Base-by-base conservation (phyloP, 768 basidiomycete species). In the Ramaria sp. region DNA sequence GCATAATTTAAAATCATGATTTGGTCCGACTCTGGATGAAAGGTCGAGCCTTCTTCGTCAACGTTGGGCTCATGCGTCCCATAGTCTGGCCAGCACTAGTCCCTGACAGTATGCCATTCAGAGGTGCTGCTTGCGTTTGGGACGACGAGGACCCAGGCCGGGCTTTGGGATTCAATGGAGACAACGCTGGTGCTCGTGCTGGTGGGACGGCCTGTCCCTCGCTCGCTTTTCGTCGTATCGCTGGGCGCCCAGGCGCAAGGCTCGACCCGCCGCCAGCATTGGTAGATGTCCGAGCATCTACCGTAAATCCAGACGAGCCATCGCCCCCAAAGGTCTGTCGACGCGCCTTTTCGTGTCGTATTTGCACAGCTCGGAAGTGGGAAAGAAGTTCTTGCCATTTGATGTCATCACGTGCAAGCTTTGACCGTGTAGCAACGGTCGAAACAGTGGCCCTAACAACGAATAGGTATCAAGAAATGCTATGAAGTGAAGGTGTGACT, bases 351-450 rank as follows among this genome's bases (percentile, higher is more conserved):
- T 98, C 94, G 64, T 98, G 94, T 61, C 83, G 86, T 32, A 78
- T 74, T 67, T 99, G 96, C 1, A 96, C 82, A 0, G 79, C 72
- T 16, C 94, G 83, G 73, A 99, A 99, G 66, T 99, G 96, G 3
- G 78, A 75, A 9, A 98, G 77, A 0, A 99, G 76, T 57, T 98
- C 96, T 63, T 85, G 83, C 96, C 96, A 99, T 65, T 96, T 97
- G 65, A 99, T 96, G 51, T 96, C 92, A 41, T 89, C 92, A 24
- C 88, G 78, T 28, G 80, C 72, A 0, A 83, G 63, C 66, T 95
- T 95, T 3, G 90, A 85, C 22, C 91, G 80, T 18, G 81, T 73
- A 1, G 82, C 64, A 24, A 74, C 60, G 20, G 71, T 63, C 1
- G 64, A 56, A 7, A 64, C 61, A 10, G 63, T n/a, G n/a, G n/a